Evolutionary conservation across 352 stramenopile genomes (phyloP), one percentile per base, ranked within the genome.

Genomic region (Phytophthora gonapodyides): DNA sequence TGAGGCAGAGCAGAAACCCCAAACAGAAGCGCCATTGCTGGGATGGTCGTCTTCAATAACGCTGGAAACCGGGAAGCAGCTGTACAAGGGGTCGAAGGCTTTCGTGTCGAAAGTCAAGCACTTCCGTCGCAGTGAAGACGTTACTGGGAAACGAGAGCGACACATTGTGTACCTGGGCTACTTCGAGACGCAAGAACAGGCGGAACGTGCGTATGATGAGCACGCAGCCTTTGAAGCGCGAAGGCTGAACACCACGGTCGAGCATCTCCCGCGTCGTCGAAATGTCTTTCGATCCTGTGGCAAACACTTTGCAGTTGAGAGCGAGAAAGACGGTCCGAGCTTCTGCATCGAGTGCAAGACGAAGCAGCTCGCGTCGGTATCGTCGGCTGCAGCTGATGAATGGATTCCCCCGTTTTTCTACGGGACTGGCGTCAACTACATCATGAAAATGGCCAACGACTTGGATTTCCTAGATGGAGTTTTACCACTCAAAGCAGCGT

Each of bases 271-370:
- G 0, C 59, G 59, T 12, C 72, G 80, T 34, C 70, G 85, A 17
- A 85, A 69, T 40, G 76, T 94, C 1, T 87, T 92, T 53, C 77
- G 83, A 7, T 94, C 85, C 1, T 94, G 85, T 51, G 82, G 85
- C 2, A 87, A 90, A 16, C 85, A 94, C 37, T 92, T 89, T 43
- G 84, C 85, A 12, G 81, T 94, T 24, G 85, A 94, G 61, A 94
- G 85, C 41, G 85, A 94, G 48, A 69, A 74, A 1, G 42, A 75
- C 7, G 82, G 82, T 0, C 77, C 82, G 9, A 88, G 81, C 15
- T 85, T 86, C 36, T 92, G 82, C 45, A 89, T 94, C 36, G 85
- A 94, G 60, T 94, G 85, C 61, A 84, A 86, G 33, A 70, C 69
- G 1, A 84, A 88, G 47, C 66, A 77, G 33, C 50, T 85, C 13